Evolutionary conservation across 1,139 yeast species (phyloP), one percentile per base, ranked within the genome.

Genomic region (Taphrina populina): DNA sequence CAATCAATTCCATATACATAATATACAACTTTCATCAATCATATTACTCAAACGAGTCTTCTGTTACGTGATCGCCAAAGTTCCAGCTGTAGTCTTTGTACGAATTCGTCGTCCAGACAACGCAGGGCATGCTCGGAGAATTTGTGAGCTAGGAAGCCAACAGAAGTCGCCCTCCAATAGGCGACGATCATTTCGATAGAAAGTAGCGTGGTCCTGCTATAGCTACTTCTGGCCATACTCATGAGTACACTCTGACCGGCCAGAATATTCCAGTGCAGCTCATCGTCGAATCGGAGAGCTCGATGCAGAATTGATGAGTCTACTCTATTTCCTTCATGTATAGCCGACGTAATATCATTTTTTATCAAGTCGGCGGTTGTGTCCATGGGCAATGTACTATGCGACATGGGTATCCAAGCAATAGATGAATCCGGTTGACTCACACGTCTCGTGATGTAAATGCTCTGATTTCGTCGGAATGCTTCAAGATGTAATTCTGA

Each of bases 101-200:
- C 13, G 8, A 30, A 32, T 23, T 35, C 37, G 17, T 39, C 54
- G 8, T 24, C 10, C 17, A 49, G 39, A 23, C 29, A 30, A 8
- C 33, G 30, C 10, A 10, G 19, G 20, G 8, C 10, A 15, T n/a
- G 11, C 4, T 10, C 27, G 4, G 26, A 10, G 13, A 36, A 49
- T 4, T 32, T 49, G 10, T 37, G 39, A 11, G 27, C 17, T n/a
- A 49, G 40, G 11, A 10, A 11, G 10, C 54, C 54, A 17, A 7
- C n/a, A 10, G 45, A 21, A 17, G 44, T 49, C 10, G 44, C 46
- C 7, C 39, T 30, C 54, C 35, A 21, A 15, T 39, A 49, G 3
- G 54, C 44, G 3, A 32, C 24, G 7, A 49, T 15, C 20, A 49
- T 20, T 20, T 36, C 36, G 36, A 21, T 6, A 4, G 20, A 17